Evolutionary conservation across 2,329 filamentous ascomycete species (phyloP), one percentile per base, ranked within the genome.

Genomic region (Fusarium sp.): DNA sequence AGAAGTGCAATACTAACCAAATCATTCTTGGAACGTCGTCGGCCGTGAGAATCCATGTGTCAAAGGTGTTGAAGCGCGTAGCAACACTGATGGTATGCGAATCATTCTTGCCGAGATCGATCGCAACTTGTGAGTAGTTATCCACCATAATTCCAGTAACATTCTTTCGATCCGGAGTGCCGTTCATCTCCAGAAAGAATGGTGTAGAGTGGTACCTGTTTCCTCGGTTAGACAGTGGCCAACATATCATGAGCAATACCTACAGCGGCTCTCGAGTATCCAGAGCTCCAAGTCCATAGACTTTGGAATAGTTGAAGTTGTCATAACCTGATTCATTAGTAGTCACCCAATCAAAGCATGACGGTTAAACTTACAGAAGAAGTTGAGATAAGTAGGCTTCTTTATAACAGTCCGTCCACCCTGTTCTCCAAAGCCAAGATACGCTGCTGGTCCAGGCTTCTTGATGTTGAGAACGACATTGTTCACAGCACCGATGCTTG

Each of bases 211-310:
- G 60, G 6, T 63, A 63, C 3, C 60, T 63, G 3, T 1, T 4
- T 1, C 13, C 7, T 25, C 21, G 5, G 28, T 47, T 18, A 12
- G 5, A 12, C 16, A 1, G 3, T 15, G 6, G 13, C 3, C 1
- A 0, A 0, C 0, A 13, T 25, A 7, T 1, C 0, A 1, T n/a
- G 4, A 13, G 2, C 2, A 13, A 12, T 6, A 46, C 60, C 21
- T 16, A 63, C 60, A 63, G 18, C 6, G 60, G 60, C 9, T 63
- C 60, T 35, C 60, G n/a, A 9, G 25, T 40, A 13, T 63, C 60
- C 5, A 63, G 18, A 2, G 60, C 60, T 15, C 60, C 60, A 9
- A 40, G 13, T 1, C 60, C 53, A 10, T 63, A 63, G 9, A 63
- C 60, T 3, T 63, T 63, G 0, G 13, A 23, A 6, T 60, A 63